Evolutionary conservation across 2,329 filamentous ascomycete species (phyloP), one percentile per base, ranked within the genome.

Genomic region (Aspergillus pseudoglaucus): DNA sequence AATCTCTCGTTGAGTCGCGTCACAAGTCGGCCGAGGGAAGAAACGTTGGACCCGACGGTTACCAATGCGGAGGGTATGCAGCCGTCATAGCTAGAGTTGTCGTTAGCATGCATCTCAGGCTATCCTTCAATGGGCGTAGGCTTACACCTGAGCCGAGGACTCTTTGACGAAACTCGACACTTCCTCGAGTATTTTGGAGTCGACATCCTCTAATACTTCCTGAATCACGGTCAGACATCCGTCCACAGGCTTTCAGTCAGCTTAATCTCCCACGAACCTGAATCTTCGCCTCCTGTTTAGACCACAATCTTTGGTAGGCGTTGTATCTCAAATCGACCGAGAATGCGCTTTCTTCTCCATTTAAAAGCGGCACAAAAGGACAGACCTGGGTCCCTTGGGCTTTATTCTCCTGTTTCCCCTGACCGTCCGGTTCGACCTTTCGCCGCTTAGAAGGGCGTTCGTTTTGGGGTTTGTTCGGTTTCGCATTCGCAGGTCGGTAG

Each of bases 371-470:
- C 6, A 67, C 61, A 50, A 74, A 74, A 5, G 55, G 56, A 15
- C 61, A 53, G 4, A 45, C 12, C 9, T 57, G 47, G 35, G 47
- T 18, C 1, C 52, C 47, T 7, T 52, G 32, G 5, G 49, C 41
- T 42, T 50, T 35, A 4, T 45, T 47, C 6, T 53, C 70, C 46
- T 71, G 75, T 0, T 22, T 22, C 37, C 22, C 37, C 17, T 15
- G 15, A 10, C 18, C 18, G 6, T 39, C n/a, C 10, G 37, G 22
- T 18, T 73, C 72, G 6, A 80, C 69, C 59, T 77, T 82, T 47
- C 81, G 75, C 48, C 77, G 74, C 62, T 87, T 86, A 32, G 75
- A 60, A 23, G 81, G 77, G 35, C 78, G 74, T 43, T 70, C 65
- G 23, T 51, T 56, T 40, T 56, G 49, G 37, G 52, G 14, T 50